Percentiles rank a stretch among this genome's conserved stretches.
These are phyloP conservation scores for apple (Malus domestica) DNA, from an alignment of 306 rosid genomes.

Conservation along the genomic window DNA sequence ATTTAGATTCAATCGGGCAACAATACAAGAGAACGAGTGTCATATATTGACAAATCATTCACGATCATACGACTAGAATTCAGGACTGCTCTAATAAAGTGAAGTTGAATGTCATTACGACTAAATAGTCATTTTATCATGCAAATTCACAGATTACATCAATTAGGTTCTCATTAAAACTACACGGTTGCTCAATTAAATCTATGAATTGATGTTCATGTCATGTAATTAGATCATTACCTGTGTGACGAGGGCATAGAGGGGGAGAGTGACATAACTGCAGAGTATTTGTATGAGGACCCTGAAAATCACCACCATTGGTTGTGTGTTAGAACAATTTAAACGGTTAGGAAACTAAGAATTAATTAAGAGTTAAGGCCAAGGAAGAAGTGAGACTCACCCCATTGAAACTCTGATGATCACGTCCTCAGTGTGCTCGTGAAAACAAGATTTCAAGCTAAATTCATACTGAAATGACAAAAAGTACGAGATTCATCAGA, in stretches of 20 bases:
- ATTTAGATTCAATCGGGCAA: neutral
- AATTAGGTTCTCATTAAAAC: neutral
- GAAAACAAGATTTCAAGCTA: slow-evolving; percentile 60
- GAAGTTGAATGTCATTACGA: neutral
- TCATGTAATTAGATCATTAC: slow-evolving; percentile 21
- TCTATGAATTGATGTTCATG: neutral
- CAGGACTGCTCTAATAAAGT: neutral
- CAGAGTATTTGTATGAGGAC: slow-evolving; percentile 67
- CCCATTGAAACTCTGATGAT: slow-evolving; percentile 79
- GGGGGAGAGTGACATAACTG: slow-evolving; percentile 90
- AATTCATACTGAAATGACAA: slow-evolving; percentile 48
- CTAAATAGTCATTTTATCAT: neutral
- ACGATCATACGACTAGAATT: neutral
- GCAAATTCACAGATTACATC: neutral
- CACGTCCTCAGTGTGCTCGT: slow-evolving; percentile 43
- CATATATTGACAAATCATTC: neutral
- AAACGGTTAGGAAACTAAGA: neutral
- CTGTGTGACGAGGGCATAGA: slow-evolving; percentile 88
- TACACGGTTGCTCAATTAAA: neutral
- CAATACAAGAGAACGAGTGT: neutral
- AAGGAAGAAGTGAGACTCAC: slow-evolving; percentile 26
- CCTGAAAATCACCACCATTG: slow-evolving; percentile 24
- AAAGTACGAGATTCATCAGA: neutral
- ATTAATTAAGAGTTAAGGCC: neutral
- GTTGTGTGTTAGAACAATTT: neutral